Evolutionary conservation across 805 yeast species (phyloP).

Genomic region (Starmerella etchellsii): DNA sequence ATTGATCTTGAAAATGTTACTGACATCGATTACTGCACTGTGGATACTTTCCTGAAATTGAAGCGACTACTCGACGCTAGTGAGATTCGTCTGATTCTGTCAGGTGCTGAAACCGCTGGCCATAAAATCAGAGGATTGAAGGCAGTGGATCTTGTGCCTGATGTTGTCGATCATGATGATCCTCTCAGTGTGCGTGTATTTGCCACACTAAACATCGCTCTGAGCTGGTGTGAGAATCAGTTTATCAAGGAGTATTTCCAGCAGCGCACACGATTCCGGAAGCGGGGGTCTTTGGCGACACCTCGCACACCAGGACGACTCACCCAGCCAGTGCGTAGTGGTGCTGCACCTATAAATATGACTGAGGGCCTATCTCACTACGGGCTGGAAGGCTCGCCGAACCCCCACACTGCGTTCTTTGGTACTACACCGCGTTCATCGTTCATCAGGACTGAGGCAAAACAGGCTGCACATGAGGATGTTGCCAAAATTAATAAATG

Average conservation of each 20-base stretch:
- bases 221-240: slow-evolving; percentile 95
- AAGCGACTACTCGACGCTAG: slow-evolving; percentile 62
- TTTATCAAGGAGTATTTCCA: slow-evolving; percentile 52
- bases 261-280: slow-evolving; percentile 5
- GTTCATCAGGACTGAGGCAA: slow-evolving; percentile 26
- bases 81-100: slow-evolving; percentile 57
- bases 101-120: slow-evolving; percentile 60
- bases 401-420: neutral
- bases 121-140: slow-evolving; percentile 56
- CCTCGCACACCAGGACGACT: neutral
- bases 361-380: neutral
- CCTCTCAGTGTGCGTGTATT: slow-evolving; percentile 43
- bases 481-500: slow-evolving; percentile 21
- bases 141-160: slow-evolving; percentile 71
- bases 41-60: slow-evolving; percentile 85
- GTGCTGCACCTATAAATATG: neutral
- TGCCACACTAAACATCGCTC: slow-evolving; percentile 66
- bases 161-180: slow-evolving; percentile 27
- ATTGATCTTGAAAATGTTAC: slow-evolving; percentile 72
- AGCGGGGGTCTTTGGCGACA: neutral
- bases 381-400: slow-evolving; percentile 1
- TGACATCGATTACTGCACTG: slow-evolving; percentile 83
- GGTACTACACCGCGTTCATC: slow-evolving; percentile 22
- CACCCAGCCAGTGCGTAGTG: too few relatives aligned
- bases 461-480: slow-evolving; percentile 26